A percentile compares a stretch with the other conserved stretches of the same genome.
Conservation (phyloP, 805 yeast genomes). For the Candida gorgasii region DNA sequence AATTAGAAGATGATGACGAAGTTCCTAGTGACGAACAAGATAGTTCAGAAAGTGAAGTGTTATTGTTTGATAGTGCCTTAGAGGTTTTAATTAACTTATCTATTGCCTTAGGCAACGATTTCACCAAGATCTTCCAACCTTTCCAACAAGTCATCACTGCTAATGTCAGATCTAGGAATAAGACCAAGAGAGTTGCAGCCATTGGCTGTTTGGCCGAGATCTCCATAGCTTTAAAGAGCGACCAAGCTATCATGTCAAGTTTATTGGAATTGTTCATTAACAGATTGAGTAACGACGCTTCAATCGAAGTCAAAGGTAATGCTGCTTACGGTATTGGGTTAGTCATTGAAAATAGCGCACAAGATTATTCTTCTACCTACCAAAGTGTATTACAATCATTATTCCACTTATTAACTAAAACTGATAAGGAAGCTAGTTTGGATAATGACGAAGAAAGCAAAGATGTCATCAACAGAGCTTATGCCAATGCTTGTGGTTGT, state of each 20-base stretch:
- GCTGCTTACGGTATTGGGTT: slow-evolving; percentile 96
- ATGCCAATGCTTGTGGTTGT: slow-evolving; percentile 96
- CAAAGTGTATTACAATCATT: slow-evolving; percentile 73
- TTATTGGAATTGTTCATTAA: slow-evolving; percentile 68
- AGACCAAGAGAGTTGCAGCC: slow-evolving; percentile 75
- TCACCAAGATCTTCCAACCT: slow-evolving; percentile 67
- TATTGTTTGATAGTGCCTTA: slow-evolving; percentile 78
- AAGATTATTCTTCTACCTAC: slow-evolving; percentile 65
- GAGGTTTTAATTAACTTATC: slow-evolving; percentile 83
- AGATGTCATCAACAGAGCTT: slow-evolving; percentile 78
- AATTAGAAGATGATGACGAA: slow-evolving; percentile 65
- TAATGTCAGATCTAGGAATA: slow-evolving; percentile 60
- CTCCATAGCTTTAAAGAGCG: slow-evolving; percentile 65
- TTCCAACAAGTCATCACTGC: slow-evolving; percentile 65
- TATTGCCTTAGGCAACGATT: slow-evolving; percentile 75
- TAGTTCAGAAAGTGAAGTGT: slow-evolving; percentile 52
- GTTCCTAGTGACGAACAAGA: slow-evolving; percentile 60
- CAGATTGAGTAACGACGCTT: slow-evolving; percentile 70
- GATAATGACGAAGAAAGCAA: slow-evolving; percentile 70
- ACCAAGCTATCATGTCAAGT: slow-evolving; percentile 68
- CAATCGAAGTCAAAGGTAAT: slow-evolving; percentile 87
- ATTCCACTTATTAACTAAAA: slow-evolving; percentile 75
- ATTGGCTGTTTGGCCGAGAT: slow-evolving; percentile 93
- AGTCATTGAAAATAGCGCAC: slow-evolving; percentile 52
- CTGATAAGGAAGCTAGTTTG: slow-evolving; percentile 45